Conservation (phyloP, 2,329 filamentous ascomycete genomes). For the Phaeosphaeria sp. region DNA sequence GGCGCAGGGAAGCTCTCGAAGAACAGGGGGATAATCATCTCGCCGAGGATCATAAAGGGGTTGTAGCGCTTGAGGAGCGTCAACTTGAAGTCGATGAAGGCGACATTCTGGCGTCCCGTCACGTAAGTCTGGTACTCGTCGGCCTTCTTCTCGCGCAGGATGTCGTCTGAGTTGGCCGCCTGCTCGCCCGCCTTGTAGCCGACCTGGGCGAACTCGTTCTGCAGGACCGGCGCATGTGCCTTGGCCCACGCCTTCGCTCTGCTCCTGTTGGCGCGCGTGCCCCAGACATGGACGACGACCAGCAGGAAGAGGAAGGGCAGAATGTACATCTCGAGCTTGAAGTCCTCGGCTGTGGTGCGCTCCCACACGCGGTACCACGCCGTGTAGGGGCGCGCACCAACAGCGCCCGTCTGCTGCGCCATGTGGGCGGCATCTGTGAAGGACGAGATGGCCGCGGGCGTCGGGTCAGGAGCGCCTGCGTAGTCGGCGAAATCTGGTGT, state of each 20-base stretch:
- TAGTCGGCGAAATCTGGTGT: conserved; percentile 90
- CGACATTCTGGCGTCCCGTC: conserved; percentile 89
- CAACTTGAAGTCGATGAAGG: conserved; percentile 86
- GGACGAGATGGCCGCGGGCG: conserved; percentile 56
- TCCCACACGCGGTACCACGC: conserved; percentile 98
- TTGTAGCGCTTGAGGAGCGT: conserved; percentile 87
- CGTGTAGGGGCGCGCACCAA: conserved; percentile 71
- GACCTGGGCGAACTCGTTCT: conserved; percentile 84
- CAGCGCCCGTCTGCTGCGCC: conserved; percentile 50
- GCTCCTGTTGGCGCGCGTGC: conserved; percentile 77
- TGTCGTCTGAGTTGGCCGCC: conserved; percentile 59
- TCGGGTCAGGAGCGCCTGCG: conserved; percentile 75
- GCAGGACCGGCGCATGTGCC: conserved; percentile 74
- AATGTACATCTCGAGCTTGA: conserved; percentile 85
- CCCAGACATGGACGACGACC: conserved; percentile 80
- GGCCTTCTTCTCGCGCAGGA: conserved; percentile 85
- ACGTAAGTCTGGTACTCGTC: conserved; percentile 89
- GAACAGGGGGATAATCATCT: conserved; percentile 75
- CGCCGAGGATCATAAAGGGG: conserved; percentile 71
- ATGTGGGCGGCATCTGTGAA: conserved; percentile 44
- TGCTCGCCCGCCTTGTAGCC: conserved; percentile 68
- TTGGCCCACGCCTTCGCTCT: conserved; percentile 83
- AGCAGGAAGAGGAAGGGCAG: conserved; percentile 76
- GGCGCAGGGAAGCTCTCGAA: conserved; percentile 77
- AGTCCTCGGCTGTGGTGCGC: conserved; percentile 82